A percentile compares a stretch with the other conserved stretches of the same genome.
These are phyloP conservation scores for Leccinum rimulosum DNA, from an alignment of 768 basidiomycete genomes.

Conservation along the genomic window DNA sequence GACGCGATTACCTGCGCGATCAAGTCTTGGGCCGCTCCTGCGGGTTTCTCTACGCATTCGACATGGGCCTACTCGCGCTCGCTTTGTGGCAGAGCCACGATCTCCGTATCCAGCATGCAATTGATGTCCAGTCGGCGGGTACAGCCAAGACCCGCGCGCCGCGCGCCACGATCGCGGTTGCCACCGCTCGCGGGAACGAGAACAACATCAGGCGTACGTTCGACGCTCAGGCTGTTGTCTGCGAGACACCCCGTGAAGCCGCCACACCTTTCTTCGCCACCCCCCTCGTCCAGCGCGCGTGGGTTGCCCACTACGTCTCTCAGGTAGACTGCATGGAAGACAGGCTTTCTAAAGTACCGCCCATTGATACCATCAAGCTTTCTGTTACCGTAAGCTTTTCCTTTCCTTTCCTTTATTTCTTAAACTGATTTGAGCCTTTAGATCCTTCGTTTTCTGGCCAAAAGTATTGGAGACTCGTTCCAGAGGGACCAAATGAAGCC, in stretches of 20 bases:
- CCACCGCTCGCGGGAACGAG: conserved; percentile 5
- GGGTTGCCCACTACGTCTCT: conserved; percentile 31
- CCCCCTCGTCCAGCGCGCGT: conserved; percentile 30
- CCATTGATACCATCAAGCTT: conserved; percentile 27
- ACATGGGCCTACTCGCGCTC: conserved; percentile 30
- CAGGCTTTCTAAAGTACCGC: conserved; percentile 19
- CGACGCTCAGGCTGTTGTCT: neutral
- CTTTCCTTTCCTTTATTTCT: neutral
- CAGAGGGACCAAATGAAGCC: conserved; percentile 30
- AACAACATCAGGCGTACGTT: conserved; percentile 20
- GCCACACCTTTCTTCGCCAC: conserved; percentile 5
- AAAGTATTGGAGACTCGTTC: conserved; percentile 23
- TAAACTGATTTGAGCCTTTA: conserved; percentile 7
- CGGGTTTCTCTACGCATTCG: conserved; percentile 31
- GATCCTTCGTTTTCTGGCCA: conserved; percentile 28
- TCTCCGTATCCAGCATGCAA: conserved; percentile 35
- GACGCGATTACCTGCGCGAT: conserved; percentile 29
- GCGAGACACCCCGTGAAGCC: conserved; percentile 1
- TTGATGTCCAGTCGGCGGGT: conserved; percentile 28
- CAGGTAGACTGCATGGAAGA: conserved; percentile 23
- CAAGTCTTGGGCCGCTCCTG: conserved; percentile 27
- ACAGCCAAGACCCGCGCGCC: conserved; percentile 17
- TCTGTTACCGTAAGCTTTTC: conserved; percentile 17
- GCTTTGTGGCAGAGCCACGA: conserved; percentile 29
- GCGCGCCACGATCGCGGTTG: conserved; percentile 17